Conservation (phyloP, 345 rosid species). For the Aquilaria malaccensis region DNA sequence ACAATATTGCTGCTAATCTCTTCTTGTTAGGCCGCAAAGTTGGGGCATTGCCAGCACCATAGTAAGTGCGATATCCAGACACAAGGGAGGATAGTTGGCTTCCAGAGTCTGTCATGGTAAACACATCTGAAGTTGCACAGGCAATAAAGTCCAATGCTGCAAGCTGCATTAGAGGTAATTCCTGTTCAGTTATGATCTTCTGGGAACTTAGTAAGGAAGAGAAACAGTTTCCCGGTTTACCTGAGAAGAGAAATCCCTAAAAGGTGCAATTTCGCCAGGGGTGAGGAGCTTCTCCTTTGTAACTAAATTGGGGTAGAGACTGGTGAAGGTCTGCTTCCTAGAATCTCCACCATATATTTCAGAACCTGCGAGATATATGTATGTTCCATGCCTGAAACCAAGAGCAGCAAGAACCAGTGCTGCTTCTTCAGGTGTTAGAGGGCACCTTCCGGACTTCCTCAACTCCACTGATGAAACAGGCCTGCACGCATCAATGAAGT, state of each 20-base stretch:
- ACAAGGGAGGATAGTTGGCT: constrained; percentile 90
- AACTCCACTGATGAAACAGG: constrained; percentile 44
- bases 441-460: constrained; percentile 81
- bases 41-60: constrained; percentile 64
- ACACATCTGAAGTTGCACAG: constrained; percentile 83
- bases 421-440: constrained; percentile 96
- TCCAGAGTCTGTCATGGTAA: constrained; percentile 95
- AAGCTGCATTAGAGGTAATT: constrained; percentile 37
- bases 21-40: constrained; percentile 82
- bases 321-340: constrained; percentile 63
- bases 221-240: constrained; percentile 16
- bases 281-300: constrained; percentile 89
- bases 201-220: not conserved
- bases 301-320: constrained; percentile 72
- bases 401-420: constrained; percentile 80
- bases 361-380: constrained; percentile 81
- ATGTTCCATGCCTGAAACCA: constrained; percentile 54
- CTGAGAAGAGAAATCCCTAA: constrained; percentile 86
- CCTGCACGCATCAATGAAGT: constrained; percentile 24
- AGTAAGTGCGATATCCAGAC: constrained; percentile 80
- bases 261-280: constrained; percentile 67
- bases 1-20: constrained; percentile 76
- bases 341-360: constrained; percentile 57
- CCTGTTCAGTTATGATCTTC: not conserved
- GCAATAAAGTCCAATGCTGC: constrained; percentile 90